Percentiles rank a stretch among this genome's conserved stretches.
Conservation (phyloP, 805 yeast genomes). For the Kodamaea neixiangensis region DNA sequence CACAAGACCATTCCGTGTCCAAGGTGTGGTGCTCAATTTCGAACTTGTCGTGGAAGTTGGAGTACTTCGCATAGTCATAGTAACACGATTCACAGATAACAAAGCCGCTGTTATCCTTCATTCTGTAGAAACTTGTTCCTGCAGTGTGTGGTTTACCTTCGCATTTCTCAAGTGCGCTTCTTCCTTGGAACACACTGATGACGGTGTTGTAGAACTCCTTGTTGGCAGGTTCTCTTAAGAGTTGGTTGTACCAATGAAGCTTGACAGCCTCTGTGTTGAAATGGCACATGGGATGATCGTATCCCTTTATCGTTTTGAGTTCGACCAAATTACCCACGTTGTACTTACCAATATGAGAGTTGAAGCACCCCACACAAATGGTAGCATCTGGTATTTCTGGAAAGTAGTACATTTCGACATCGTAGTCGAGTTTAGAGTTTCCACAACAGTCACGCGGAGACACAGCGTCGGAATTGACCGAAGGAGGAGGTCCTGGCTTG, state of each 20-base stretch:
- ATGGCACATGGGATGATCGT: background rate
- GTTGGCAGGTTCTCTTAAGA: background rate
- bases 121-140: background rate
- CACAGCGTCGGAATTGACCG: background rate
- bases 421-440: background rate
- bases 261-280: constrained; percentile 1
- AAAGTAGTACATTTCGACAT: background rate
- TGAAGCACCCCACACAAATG: constrained; percentile 2
- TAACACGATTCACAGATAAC: background rate
- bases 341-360: background rate
- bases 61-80: background rate
- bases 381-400: background rate
- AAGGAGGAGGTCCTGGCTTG: background rate
- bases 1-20: background rate
- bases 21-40: background rate
- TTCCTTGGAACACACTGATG: background rate
- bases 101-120: background rate
- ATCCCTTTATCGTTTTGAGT: background rate
- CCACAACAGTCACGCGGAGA: background rate
- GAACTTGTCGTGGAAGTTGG: background rate
- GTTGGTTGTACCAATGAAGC: constrained; percentile 1
- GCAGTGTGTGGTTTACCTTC: background rate
- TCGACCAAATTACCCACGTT: background rate
- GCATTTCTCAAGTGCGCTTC: background rate
- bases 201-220: background rate